Evolutionary conservation across 2,329 filamentous ascomycete species (phyloP).

Genomic region (Zalaria sp.): DNA sequence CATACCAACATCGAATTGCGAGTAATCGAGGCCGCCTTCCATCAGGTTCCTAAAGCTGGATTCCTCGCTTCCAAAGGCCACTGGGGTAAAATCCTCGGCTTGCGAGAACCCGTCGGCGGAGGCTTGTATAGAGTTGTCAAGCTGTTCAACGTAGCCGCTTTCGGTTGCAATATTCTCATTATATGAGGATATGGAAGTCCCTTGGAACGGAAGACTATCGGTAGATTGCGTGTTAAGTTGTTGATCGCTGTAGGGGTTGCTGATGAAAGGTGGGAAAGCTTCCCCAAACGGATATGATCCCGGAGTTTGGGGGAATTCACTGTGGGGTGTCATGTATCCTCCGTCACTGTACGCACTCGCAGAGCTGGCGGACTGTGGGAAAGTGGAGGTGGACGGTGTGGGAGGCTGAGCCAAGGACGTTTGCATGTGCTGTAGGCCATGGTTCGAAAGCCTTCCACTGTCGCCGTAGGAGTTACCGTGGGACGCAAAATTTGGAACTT

Average conservation of each 20-base stretch:
- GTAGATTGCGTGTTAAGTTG: neutral
- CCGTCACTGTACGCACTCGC: constrained; percentile 4
- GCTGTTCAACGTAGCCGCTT: neutral
- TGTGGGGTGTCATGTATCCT: constrained; percentile 3
- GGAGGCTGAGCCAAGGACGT: neutral
- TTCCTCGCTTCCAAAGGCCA: neutral
- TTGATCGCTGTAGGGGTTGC: constrained; percentile 1
- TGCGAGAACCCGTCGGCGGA: neutral
- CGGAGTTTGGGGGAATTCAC: constrained; percentile 5
- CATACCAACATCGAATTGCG: constrained; percentile 3
- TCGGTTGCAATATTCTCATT: too few species aligned
- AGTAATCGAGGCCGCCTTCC: too few species aligned
- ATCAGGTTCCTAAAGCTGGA: too few species aligned
- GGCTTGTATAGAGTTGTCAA: neutral
- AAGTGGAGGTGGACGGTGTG: constrained; percentile 1
- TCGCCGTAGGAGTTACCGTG: too few species aligned
- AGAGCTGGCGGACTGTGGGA: constrained; percentile 3
- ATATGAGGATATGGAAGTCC: neutral
- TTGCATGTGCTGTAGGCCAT: neutral
- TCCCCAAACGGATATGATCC: constrained; percentile 3
- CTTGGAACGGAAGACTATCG: neutral
- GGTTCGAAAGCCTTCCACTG: too few species aligned
- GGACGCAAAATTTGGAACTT: too few species aligned
- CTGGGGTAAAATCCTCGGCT: neutral
- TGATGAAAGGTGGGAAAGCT: constrained; percentile 1